These are phyloP conservation scores for Linnemannia exigua DNA, from an alignment of 192 early-diverging fungal species.

Conservation along the genomic window DNA sequence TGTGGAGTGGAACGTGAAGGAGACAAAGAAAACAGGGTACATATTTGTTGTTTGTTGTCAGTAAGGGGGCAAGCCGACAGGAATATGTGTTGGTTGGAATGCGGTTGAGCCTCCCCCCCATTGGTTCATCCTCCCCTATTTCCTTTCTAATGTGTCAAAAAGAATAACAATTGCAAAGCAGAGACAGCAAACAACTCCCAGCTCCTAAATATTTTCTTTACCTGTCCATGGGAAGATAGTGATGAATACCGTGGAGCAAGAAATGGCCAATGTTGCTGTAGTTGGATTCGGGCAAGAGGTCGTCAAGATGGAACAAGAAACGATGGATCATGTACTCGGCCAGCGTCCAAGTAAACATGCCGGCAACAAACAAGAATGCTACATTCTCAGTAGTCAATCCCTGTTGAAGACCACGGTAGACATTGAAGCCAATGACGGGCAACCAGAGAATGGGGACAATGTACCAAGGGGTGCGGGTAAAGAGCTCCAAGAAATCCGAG, in stretches of 20 bases:
- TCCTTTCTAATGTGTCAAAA: background rate
- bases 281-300: slow-evolving; percentile 83
- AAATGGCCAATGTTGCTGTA: slow-evolving; percentile 85
- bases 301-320: slow-evolving; percentile 93
- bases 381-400: slow-evolving; percentile 53
- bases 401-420: background rate
- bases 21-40: background rate
- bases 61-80: background rate
- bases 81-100: background rate
- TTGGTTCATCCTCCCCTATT: background rate
- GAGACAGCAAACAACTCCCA: background rate
- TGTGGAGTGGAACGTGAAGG: background rate
- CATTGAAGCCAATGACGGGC: slow-evolving; percentile 68
- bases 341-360: slow-evolving; percentile 85
- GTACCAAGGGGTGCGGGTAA: slow-evolving; percentile 91
- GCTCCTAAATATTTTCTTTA: no score
- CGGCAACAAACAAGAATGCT: slow-evolving; percentile 67
- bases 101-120: background rate
- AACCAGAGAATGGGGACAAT: slow-evolving; percentile 88
- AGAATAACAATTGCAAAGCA: background rate
- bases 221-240: slow-evolving; percentile 95
- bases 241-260: slow-evolving; percentile 93
- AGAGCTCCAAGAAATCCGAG: slow-evolving; percentile 78
- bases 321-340: slow-evolving; percentile 91
- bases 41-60: background rate